Base-by-base conservation (phyloP, 441 rosid genomes). In the Erodium trifolium region DNA sequence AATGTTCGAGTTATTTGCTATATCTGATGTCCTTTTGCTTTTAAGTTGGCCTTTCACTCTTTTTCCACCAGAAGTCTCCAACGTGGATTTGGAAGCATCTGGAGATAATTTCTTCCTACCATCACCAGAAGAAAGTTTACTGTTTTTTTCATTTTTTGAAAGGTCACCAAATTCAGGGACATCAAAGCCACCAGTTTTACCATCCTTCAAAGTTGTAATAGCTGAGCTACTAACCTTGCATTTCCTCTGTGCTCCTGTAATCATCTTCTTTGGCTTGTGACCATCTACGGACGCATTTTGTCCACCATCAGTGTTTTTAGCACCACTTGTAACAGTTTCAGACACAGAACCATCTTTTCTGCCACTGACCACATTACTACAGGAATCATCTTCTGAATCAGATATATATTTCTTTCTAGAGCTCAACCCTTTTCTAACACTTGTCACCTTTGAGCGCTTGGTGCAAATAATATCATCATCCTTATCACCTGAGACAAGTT, bases 201-300 rank as follows among this genome's bases (percentile, higher is more conserved):
- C 82, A 77, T 73, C 84, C 72, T 75, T 75, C 69, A 63, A 55
- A 63, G 73, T 68, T 65, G 71, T 66, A 31, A 69, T 67, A 68
- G 45, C 76, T 59, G 77, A 72, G 70, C 67, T 70, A 77, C 73
- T 27, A 59, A 55, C 78, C 60, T 76, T 84, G 68, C 53, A 35
- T 77, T 77, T 82, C 72, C 81, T 81, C 75, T 67, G 76, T 59
- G 71, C 66, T 60, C 79, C 81, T 63, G 81, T 65, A 67, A 67
- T 66, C 79, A 78, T 68, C 62, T 70, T 72, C 82, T 89, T 83
- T 51, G 76, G 67, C 76, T 79, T 81, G 49, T 72, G 76, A 75
- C 86, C 80, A 68, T 83, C 84, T 41, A 68, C 69, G 67, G 67
- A 72, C 47, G 69, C 77, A 66, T 71, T 79, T 72, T 74, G 78